Evolutionary conservation across 345 rosid genomes (phyloP), one percentile per base, ranked within the genome.

Genomic region (Arabis hirsuta): DNA sequence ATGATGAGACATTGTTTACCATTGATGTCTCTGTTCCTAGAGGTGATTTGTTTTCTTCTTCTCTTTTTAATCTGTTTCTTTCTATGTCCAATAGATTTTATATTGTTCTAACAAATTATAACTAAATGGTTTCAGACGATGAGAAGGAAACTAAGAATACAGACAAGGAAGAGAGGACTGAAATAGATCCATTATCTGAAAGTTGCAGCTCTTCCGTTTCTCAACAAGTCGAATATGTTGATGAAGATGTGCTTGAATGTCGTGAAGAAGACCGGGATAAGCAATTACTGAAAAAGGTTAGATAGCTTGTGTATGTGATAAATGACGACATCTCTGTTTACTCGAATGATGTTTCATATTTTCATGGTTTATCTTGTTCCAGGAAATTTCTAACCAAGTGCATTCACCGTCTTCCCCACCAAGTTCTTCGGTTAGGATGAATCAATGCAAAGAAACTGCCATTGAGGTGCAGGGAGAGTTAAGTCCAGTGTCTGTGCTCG

Each of bases 401-500:
- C 84, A 78, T 13, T 68, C 71, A 42, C 67, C 76, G 10, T 38
- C 78, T 79, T 77, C 86, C 44, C 74, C 74, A 61, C 36, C 19
- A 61, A 43, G 44, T 57, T 83, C 85, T 76, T 58, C 77, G 5
- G 69, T 71, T 60, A 82, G 62, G 73, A 75, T 75, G 72, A 71
- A 45, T 32, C 82, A 85, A 54, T 73, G 81, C 80, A 80, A 62
- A 38, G 92, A 82, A 59, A 53, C 68, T 66, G 72, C 73, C 55
- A 67, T 52, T 45, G 91, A 88, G 12, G 64, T 74, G 20, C 81
- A 70, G 36, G 97, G 87, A 46, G 84, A 86, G 54, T 84, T 86
- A 64, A 94, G 96, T 83, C 98, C 97, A 1, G 84, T 89, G 55
- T 94, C 97, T 75, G 96, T 91, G 71, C 92, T 91, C 27, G 98